Percentiles rank a stretch among this genome's conserved stretches.
These are phyloP conservation scores for Pythium chondricola DNA, from an alignment of 352 stramenopile species.

Conservation along the genomic window DNA sequence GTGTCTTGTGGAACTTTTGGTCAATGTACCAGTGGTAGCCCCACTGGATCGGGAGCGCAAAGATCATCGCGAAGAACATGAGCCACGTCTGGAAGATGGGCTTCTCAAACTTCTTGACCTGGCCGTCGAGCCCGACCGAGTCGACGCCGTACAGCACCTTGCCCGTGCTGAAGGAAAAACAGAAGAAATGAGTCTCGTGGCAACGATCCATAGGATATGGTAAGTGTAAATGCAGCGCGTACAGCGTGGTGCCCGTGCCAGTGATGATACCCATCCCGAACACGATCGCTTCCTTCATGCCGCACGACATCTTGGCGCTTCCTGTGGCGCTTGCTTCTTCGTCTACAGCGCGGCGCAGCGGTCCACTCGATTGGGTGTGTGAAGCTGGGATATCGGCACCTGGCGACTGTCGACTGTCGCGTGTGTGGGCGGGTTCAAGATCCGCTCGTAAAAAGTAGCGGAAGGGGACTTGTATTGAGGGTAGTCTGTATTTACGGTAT, in stretches of 20 bases:
- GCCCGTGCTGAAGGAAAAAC: conserved; percentile 37
- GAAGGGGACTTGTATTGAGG: too few relatives aligned
- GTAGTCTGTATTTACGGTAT: too few relatives aligned
- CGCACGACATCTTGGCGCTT: conserved; percentile 60
- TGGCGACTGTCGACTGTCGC: too few relatives aligned
- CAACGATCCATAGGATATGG: neutral
- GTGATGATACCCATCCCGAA: conserved; percentile 78
- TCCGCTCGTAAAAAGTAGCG: too few relatives aligned
- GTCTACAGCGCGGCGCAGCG: too few relatives aligned
- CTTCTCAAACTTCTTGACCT: conserved; percentile 91
- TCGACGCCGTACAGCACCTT: conserved; percentile 90
- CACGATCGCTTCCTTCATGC: conserved; percentile 65
- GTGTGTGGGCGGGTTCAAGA: too few relatives aligned
- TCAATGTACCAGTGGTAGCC: conserved; percentile 75
- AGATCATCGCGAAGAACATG: conserved; percentile 96
- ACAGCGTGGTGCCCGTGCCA: conserved; percentile 81
- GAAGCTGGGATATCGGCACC: too few relatives aligned
- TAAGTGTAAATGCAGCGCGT: conserved; percentile 19
- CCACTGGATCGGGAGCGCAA: conserved; percentile 91
- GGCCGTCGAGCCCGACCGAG: conserved; percentile 79
- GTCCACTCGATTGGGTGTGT: too few relatives aligned
- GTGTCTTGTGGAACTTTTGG: conserved; percentile 52
- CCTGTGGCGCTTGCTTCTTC: neutral
- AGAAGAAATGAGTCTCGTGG: neutral
- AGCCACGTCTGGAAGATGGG: conserved; percentile 95